Percentiles rank a stretch among this genome's conserved stretches.
Evolutionary conservation across 768 basidiomycete species (phyloP).

Genomic region (Collybia sp.): DNA sequence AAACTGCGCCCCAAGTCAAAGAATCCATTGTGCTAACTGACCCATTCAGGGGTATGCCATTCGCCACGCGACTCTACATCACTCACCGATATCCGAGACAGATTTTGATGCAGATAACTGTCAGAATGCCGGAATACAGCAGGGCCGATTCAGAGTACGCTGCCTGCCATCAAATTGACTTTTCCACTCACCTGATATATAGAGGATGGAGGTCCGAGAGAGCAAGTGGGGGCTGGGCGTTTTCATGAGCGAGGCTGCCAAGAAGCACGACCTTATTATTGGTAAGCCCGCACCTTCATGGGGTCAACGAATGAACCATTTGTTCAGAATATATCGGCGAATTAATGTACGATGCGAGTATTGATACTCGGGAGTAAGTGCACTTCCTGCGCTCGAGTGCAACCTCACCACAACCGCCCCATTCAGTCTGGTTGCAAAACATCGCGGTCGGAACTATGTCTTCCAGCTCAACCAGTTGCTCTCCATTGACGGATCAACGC

Average conservation of each 20-base stretch:
- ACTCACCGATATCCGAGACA: conserved; percentile 5
- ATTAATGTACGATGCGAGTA: conserved; percentile 43
- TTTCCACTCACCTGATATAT: conserved; percentile 5
- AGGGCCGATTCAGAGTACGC: conserved; percentile 37
- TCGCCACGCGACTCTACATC: neutral
- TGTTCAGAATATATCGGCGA: conserved; percentile 65
- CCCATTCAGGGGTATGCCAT: conserved; percentile 15
- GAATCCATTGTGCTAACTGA: neutral
- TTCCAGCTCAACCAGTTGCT: conserved; percentile 46
- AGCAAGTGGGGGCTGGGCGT: conserved; percentile 51
- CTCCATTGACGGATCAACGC: conserved; percentile 49
- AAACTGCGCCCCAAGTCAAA: conserved; percentile 10
- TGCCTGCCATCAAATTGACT: neutral
- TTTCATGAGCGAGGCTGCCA: conserved; percentile 40
- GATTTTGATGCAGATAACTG: conserved; percentile 30
- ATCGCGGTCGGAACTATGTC: conserved; percentile 56
- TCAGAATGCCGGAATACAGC: conserved; percentile 46
- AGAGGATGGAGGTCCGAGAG: conserved; percentile 39
- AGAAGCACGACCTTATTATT: conserved; percentile 41
- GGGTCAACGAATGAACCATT: neutral
- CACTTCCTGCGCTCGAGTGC: neutral
- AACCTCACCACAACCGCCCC: neutral
- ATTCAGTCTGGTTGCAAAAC: conserved; percentile 35
- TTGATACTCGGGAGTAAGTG: conserved; percentile 47
- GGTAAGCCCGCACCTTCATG: conserved; percentile 23